Percentiles rank a stretch among this genome's conserved stretches.
phyloP scores from a whole-genome alignment of 257 asterid genomes.

The Nicotiana paniculata region DNA sequence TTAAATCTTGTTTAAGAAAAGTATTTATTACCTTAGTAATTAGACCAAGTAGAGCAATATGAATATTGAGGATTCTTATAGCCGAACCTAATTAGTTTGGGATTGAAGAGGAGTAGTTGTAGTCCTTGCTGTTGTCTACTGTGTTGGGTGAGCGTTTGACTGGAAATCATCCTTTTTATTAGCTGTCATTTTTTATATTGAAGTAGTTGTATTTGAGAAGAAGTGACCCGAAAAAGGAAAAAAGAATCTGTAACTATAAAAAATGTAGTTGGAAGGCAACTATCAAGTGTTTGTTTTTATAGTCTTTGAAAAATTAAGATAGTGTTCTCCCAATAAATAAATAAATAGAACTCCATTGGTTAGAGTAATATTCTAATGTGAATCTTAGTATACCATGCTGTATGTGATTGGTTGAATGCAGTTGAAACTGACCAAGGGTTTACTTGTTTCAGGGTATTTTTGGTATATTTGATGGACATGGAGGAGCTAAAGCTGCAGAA shows the following conservation, averaged over 20 bases:
- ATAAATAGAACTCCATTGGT: no score
- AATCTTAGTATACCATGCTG: background rate
- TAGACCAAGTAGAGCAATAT: background rate
- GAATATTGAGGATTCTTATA: background rate
- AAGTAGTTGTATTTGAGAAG: background rate
- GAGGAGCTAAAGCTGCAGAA: conserved; percentile 73
- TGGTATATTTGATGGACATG: conserved; percentile 82
- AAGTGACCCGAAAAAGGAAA: background rate
- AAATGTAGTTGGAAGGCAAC: background rate
- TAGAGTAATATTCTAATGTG: background rate
- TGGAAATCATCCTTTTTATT: background rate
- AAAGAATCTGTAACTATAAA: background rate
- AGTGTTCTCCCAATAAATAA: background rate
- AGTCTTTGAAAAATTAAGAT: background rate
- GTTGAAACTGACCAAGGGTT: background rate
- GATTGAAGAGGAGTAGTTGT: background rate
- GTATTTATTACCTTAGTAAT: no score
- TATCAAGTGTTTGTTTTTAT: background rate
- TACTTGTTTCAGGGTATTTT: conserved; percentile 42
- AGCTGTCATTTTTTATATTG: background rate
- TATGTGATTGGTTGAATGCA: background rate
- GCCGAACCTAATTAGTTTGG: background rate
- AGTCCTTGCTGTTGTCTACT: background rate
- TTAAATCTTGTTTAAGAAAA: background rate
- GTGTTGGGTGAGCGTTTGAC: background rate